These are phyloP conservation scores for Trypanosoma caninum DNA, from an alignment of 208 protist species.

Conservation along the genomic window DNA sequence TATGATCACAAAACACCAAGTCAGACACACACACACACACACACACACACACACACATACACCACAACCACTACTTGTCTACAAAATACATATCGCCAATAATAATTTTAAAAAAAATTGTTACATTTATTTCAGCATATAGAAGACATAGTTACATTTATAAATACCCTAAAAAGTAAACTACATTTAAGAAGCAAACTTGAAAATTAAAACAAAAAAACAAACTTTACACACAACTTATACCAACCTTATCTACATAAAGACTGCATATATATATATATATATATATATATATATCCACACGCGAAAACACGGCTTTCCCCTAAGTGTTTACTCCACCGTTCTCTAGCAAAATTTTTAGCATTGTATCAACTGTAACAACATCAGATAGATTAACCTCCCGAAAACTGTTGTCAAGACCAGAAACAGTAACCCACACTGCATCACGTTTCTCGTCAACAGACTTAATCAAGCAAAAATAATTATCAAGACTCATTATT, in stretches of 20 bases:
- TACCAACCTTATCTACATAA: too few relatives aligned
- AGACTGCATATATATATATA: too few relatives aligned
- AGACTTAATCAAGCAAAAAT: not conserved
- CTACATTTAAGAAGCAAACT: too few relatives aligned
- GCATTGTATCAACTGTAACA: slow-evolving; percentile 10
- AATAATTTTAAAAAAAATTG: too few relatives aligned
- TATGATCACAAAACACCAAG: not conserved
- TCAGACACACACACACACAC: slow-evolving; percentile 3
- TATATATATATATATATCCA: too few relatives aligned
- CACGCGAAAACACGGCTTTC: not conserved
- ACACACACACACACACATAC: not conserved
- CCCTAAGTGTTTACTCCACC: not conserved
- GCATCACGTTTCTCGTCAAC: slow-evolving; percentile 15
- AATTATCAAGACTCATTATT: not conserved
- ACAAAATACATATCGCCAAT: too few relatives aligned
- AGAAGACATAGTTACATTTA: too few relatives aligned
- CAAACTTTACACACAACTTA: too few relatives aligned
- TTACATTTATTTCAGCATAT: too few relatives aligned
- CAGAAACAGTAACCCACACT: slow-evolving; percentile 11
- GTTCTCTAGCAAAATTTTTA: slow-evolving; percentile 10
- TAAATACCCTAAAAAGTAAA: too few relatives aligned
- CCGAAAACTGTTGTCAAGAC: slow-evolving; percentile 7
- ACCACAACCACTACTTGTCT: not conserved
- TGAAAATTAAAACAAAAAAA: too few relatives aligned
- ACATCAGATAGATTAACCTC: not conserved